Percentiles rank a stretch among this genome's conserved stretches.
phyloP scores from a whole-genome alignment of 1,284 basidiomycete genomes.

The Cryptococcus maquisensis region DNA sequence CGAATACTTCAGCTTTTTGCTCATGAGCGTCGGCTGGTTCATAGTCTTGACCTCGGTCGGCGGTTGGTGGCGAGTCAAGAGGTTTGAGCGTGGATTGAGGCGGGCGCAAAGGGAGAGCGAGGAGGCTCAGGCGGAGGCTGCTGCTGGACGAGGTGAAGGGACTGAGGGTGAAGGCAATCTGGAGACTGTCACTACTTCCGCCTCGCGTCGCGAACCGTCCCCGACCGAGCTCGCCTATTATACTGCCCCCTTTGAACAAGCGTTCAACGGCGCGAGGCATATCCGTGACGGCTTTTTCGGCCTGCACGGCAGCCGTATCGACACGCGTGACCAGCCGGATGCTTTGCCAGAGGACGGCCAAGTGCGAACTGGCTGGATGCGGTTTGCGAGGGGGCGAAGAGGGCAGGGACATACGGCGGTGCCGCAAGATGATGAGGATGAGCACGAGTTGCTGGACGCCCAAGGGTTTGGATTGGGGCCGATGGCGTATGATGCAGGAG shows the following conservation, averaged over 20 bases:
- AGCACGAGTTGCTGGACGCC: conserved; percentile 41
- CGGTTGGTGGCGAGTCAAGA: conserved; percentile 78
- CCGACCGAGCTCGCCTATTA: conserved; percentile 34
- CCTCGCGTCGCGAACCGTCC: conserved; percentile 12
- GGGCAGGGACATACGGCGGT: conserved; percentile 29
- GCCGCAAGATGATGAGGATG: conserved; percentile 17
- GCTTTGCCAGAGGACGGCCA: no score
- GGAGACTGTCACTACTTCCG: conserved; percentile 13
- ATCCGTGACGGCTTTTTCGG: conserved; percentile 43
- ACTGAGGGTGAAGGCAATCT: conserved; percentile 9
- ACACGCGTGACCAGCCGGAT: no score
- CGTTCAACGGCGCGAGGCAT: conserved; percentile 32
- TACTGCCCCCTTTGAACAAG: conserved; percentile 32
- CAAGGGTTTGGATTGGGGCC: conserved; percentile 40
- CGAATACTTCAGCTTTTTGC: conserved; percentile 83
- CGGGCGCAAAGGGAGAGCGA: conserved; percentile 39
- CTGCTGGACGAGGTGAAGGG: conserved; percentile 12
- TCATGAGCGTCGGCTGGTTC: conserved; percentile 94
- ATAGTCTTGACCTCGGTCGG: conserved; percentile 71
- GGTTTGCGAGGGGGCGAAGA: conserved; percentile 12
- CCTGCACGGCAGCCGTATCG: conserved; percentile 22
- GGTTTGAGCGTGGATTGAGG: conserved; percentile 48
- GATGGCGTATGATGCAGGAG: conserved; percentile 18
- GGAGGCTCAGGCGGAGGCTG: conserved; percentile 35
- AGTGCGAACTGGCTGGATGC: not conserved